Percentiles rank a stretch among this genome's conserved stretches.
These are phyloP conservation scores for Trypanosoma theileri DNA, from an alignment of 208 protist species.

Conservation along the genomic window DNA sequence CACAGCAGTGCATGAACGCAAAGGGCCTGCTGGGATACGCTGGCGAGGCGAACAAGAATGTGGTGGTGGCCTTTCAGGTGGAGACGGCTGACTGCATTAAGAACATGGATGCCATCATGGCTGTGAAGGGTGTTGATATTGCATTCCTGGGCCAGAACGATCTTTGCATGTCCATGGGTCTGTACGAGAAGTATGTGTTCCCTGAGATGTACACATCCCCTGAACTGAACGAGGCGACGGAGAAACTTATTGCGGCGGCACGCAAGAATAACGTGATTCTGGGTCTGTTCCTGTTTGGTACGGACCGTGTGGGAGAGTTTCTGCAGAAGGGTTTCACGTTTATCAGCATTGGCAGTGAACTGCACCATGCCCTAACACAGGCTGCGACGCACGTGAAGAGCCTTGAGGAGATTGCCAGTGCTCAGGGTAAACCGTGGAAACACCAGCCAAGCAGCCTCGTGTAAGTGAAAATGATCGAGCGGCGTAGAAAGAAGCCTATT, in stretches of 20 bases:
- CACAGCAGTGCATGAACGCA: slow-evolving; percentile 81
- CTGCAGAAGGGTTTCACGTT: slow-evolving; percentile 81
- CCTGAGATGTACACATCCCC: slow-evolving; percentile 80
- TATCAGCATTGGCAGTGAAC: slow-evolving; percentile 77
- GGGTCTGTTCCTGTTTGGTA: slow-evolving; percentile 76
- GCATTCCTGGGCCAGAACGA: slow-evolving; percentile 83
- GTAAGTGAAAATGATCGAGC: slow-evolving; percentile 25
- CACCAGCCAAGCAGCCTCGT: slow-evolving; percentile 69
- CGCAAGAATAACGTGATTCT: slow-evolving; percentile 71
- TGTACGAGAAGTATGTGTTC: slow-evolving; percentile 84
- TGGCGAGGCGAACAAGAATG: slow-evolving; percentile 72
- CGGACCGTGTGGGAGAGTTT: slow-evolving; percentile 80
- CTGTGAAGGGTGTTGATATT: slow-evolving; percentile 75
- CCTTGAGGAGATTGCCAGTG: slow-evolving; percentile 51
- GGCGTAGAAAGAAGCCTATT: neutral
- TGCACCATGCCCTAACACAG: slow-evolving; percentile 81
- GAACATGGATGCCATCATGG: slow-evolving; percentile 83
- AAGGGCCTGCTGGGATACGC: slow-evolving; percentile 77
- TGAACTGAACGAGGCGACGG: slow-evolving; percentile 66
- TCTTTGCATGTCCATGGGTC: slow-evolving; percentile 83
- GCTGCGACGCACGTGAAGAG: slow-evolving; percentile 55
- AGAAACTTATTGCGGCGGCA: slow-evolving; percentile 65
- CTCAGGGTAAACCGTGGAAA: slow-evolving; percentile 60
- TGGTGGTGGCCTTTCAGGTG: slow-evolving; percentile 79
- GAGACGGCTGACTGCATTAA: slow-evolving; percentile 79